Percentiles rank a stretch among this genome's conserved stretches.
Conservation (phyloP, 768 basidiomycete genomes). For the Glaciozyma martinii region DNA sequence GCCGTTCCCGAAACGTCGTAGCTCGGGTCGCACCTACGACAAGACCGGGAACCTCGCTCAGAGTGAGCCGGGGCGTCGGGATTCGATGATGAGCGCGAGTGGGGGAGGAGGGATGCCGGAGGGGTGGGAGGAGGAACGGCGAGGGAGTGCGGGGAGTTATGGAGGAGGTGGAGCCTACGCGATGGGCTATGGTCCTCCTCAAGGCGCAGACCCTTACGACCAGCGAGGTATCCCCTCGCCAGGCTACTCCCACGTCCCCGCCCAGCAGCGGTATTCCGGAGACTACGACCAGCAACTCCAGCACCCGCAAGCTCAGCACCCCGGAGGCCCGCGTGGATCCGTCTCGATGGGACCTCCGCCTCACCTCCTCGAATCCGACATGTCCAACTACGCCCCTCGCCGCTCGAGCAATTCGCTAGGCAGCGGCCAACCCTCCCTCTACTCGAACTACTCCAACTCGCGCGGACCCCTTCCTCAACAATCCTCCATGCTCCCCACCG, state of each 20-base stretch:
- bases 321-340: conserved; percentile 11
- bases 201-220: background rate
- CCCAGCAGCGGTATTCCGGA: background rate
- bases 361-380: too few species aligned
- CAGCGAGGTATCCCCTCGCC: background rate
- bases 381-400: too few species aligned
- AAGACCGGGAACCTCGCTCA: conserved; percentile 15
- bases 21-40: conserved; percentile 18
- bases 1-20: conserved; percentile 13
- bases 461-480: too few species aligned
- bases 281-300: background rate
- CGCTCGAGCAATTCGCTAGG: too few species aligned
- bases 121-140: conserved; percentile 25
- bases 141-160: conserved; percentile 16
- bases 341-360: conserved; percentile 6
- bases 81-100: conserved; percentile 3
- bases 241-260: background rate
- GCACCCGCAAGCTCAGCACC: background rate
- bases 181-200: background rate
- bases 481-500: background rate
- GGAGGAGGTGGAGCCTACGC: conserved; percentile 14
- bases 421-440: too few species aligned
- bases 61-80: conserved; percentile 7
- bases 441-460: too few species aligned
- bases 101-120: background rate